phyloP scores from a whole-genome alignment of 2,329 filamentous ascomycete species.

The Biscogniauxia mediterranea region DNA sequence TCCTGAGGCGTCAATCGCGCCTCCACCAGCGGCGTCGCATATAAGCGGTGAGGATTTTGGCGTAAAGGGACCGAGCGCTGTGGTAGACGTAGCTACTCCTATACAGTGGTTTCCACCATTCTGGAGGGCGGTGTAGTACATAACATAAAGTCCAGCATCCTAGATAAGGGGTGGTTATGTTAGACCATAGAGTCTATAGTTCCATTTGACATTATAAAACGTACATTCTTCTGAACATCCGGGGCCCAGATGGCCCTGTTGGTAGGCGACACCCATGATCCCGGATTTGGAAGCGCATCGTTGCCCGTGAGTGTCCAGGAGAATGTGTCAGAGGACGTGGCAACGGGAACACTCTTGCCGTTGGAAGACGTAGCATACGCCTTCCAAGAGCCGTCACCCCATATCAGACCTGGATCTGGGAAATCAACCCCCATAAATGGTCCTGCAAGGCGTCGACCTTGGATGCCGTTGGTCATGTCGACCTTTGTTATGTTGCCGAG shows the following conservation, averaged over 20 bases:
- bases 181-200: neutral
- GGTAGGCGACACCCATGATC: conserved; percentile 27
- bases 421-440: conserved; percentile 27
- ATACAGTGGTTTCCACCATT: conserved; percentile 31
- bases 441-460: conserved; percentile 22
- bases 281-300: conserved; percentile 29
- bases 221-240: conserved; percentile 32
- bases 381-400: conserved; percentile 31
- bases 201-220: neutral
- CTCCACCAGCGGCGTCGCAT: conserved; percentile 29
- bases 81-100: conserved; percentile 28
- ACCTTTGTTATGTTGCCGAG: conserved; percentile 28
- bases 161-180: conserved; percentile 4
- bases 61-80: conserved; percentile 28
- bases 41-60: conserved; percentile 24
- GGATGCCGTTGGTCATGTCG: conserved; percentile 12
- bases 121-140: conserved; percentile 32
- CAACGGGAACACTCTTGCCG: conserved; percentile 28
- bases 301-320: conserved; percentile 27
- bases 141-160: conserved; percentile 31
- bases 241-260: conserved; percentile 30
- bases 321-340: conserved; percentile 25
- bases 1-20: conserved; percentile 31
- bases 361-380: conserved; percentile 31
- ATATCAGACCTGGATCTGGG: conserved; percentile 31